These are phyloP conservation scores for Ophiocytium majus DNA, from an alignment of 352 stramenopile species.

Conservation along the genomic window DNA sequence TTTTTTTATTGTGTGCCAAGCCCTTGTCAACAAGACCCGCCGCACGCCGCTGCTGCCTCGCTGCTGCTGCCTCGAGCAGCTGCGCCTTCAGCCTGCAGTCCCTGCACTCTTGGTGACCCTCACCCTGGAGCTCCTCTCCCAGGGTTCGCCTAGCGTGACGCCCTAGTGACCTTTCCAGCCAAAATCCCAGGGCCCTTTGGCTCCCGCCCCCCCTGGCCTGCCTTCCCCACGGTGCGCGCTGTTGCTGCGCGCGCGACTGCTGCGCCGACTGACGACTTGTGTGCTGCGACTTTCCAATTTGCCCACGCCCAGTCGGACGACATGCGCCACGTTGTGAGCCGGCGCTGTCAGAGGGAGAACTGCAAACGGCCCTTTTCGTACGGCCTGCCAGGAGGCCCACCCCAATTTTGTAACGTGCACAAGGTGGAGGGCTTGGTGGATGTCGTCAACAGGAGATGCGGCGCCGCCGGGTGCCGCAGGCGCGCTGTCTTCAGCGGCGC, in stretches of 20 bases:
- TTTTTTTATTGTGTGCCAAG: no score
- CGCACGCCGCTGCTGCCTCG: no score
- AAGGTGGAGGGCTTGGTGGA: slow-evolving; percentile 43
- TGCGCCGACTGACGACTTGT: background rate
- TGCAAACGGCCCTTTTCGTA: slow-evolving; percentile 45
- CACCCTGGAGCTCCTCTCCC: no score
- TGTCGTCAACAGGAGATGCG: slow-evolving; percentile 38
- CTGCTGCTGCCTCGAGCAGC: no score
- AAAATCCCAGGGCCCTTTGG: background rate
- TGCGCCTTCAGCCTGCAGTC: no score
- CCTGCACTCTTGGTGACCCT: no score
- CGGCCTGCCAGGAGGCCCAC: slow-evolving; percentile 32
- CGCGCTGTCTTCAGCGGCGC: slow-evolving; percentile 36
- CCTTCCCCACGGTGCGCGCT: background rate
- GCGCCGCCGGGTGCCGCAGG: slow-evolving; percentile 28
- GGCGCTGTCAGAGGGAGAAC: slow-evolving; percentile 30
- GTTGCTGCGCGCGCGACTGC: background rate
- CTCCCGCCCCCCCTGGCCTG: no score
- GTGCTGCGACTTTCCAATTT: background rate
- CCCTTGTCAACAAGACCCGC: no score
- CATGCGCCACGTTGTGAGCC: slow-evolving; percentile 44
- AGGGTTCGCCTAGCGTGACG: background rate
- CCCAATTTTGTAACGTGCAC: slow-evolving; percentile 39
- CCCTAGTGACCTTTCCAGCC: background rate
- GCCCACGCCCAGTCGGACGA: background rate